These are phyloP conservation scores for Brassica nigra DNA, from an alignment of 345 rosid species.

Conservation along the genomic window DNA sequence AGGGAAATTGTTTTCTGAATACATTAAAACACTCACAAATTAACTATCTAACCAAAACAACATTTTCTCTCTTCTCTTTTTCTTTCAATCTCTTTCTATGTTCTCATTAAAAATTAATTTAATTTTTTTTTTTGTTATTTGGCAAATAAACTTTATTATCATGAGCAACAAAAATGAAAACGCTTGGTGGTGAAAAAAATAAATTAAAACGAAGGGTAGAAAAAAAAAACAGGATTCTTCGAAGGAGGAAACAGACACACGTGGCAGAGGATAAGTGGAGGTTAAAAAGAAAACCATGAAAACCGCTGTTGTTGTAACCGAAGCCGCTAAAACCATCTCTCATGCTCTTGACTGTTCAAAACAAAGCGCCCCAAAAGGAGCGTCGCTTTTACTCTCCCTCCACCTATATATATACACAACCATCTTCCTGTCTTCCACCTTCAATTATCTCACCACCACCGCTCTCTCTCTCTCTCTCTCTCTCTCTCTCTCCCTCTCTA, in stretches of 20 bases:
- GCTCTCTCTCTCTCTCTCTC: neutral
- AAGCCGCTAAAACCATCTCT: constrained; percentile 48
- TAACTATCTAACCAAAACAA: no score
- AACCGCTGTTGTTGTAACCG: constrained; percentile 45
- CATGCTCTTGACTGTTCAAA: constrained; percentile 54
- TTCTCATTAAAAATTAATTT: no score
- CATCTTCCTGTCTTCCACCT: constrained; percentile 22
- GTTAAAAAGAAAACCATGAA: constrained; percentile 30
- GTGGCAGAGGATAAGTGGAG: constrained; percentile 41
- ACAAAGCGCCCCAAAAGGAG: constrained; percentile 55
- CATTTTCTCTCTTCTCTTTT: no score
- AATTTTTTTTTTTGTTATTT: no score
- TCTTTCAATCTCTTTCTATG: no score
- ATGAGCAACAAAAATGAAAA: constrained; percentile 6
- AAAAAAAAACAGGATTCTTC: constrained; percentile 6
- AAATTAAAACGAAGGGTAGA: constrained; percentile 13
- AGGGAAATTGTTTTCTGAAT: no score
- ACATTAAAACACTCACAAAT: no score
- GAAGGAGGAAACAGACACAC: constrained; percentile 26
- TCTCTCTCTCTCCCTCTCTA: neutral
- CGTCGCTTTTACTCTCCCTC: constrained; percentile 47
- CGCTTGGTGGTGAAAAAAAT: neutral
- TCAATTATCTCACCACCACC: constrained; percentile 29
- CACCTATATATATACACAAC: constrained; percentile 23
- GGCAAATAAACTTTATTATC: neutral